phyloP scores from a whole-genome alignment of 2,329 filamentous ascomycete genomes.

The Beauveria caledonica region DNA sequence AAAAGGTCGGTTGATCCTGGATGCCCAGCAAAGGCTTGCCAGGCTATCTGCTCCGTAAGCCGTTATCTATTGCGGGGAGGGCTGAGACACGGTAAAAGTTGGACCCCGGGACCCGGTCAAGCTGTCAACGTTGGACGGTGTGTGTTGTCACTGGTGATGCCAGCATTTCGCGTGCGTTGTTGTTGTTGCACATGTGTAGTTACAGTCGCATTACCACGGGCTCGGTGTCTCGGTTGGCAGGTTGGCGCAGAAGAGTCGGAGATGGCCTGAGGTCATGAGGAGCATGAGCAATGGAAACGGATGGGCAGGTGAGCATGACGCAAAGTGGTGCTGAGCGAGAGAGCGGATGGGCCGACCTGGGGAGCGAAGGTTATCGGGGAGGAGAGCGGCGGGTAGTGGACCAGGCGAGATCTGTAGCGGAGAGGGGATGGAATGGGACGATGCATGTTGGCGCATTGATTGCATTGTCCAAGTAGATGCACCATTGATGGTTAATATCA shows the following conservation, averaged over 20 bases:
- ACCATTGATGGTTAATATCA: neutral
- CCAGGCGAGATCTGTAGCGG: slow-evolving; percentile 5
- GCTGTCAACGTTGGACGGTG: too few relatives aligned
- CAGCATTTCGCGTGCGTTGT: too few relatives aligned
- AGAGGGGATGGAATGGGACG: neutral
- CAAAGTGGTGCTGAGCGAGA: slow-evolving; percentile 2
- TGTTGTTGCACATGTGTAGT: too few relatives aligned
- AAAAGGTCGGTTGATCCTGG: too few relatives aligned
- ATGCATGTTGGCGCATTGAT: neutral
- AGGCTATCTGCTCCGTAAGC: too few relatives aligned
- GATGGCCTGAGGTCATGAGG: neutral
- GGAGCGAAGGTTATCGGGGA: neutral
- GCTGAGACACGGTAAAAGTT: too few relatives aligned
- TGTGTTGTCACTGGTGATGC: too few relatives aligned
- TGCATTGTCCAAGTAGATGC: neutral
- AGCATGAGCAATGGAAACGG: neutral
- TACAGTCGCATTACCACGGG: too few relatives aligned
- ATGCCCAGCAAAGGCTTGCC: too few relatives aligned
- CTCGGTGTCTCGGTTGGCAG: too few relatives aligned
- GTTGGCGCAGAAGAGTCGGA: neutral
- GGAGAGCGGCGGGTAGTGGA: neutral
- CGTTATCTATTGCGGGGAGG: neutral
- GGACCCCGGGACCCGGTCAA: too few relatives aligned
- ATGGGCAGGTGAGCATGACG: neutral
- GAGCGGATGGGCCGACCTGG: slow-evolving; percentile 2